Evolutionary conservation across 2,329 filamentous ascomycete species (phyloP).

Genomic region (Pleomassaria siparia): DNA sequence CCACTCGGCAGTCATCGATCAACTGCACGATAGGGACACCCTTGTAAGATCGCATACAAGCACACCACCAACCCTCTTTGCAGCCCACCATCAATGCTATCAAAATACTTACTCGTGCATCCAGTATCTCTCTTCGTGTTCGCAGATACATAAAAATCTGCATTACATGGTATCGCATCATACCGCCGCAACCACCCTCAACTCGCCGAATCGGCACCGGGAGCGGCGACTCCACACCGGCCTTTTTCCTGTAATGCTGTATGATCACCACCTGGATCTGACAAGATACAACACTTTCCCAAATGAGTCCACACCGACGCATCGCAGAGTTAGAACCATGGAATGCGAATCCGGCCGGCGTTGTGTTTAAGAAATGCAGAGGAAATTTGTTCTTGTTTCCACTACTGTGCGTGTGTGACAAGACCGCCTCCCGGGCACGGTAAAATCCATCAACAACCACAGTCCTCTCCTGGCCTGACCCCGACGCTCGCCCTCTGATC

Average conservation of each 20-base stretch:
- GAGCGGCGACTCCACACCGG: neutral
- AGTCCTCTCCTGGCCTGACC: neutral
- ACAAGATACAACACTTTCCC: neutral
- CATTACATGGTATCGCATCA: neutral
- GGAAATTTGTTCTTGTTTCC: neutral
- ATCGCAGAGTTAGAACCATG: neutral
- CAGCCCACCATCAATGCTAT: neutral
- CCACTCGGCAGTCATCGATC: neutral
- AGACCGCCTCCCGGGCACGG: neutral
- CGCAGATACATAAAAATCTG: neutral
- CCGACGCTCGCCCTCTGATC: neutral
- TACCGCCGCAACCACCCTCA: neutral
- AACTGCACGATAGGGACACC: neutral
- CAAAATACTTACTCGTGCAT: neutral
- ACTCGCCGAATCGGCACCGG: neutral
- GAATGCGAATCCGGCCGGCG: neutral
- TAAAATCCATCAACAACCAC: neutral
- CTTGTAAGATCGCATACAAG: neutral
- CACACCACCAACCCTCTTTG: neutral
- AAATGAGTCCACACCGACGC: neutral
- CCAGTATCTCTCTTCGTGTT: neutral
- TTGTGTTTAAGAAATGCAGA: neutral
- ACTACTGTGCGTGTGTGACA: neutral
- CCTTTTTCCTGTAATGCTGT: neutral
- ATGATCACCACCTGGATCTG: neutral